Base-by-base conservation (phyloP, 495 filamentous ascomycete species). In the Tuber microsphaerosporum region DNA sequence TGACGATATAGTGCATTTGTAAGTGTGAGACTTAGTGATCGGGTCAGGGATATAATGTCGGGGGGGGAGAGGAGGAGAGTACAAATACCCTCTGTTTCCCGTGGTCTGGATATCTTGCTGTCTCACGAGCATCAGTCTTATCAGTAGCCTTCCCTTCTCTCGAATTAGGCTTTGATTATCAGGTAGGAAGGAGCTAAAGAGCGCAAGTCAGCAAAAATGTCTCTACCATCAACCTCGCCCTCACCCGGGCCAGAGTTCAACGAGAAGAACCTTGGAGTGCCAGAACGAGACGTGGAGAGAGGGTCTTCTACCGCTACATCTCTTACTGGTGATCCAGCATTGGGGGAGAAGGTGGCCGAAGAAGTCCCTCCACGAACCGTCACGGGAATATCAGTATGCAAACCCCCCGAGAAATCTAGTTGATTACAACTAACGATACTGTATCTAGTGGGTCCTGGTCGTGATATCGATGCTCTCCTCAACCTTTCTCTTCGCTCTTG, bases 401-500 rank as follows among this genome's bases (percentile, higher is more conserved):
- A 5, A 22, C 19, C 12, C 46, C 39, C 69, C 20, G 1, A 39
- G 26, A 9, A n/a, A 46, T 42, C 19, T 68, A 71, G 56, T 65
- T 31, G 31, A 19, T 34, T 5, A 7, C 5, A 34, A 65, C 74
- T 78, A 45, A 79, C 43, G 22, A 31, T 75, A 20, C 0, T 14
- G 10, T 12, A 14, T 61, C n/a, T 34, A 81, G 70, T 87, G 86
- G 86, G 26, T 85, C 37, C 81, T 88, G 2, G 81, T 88, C 43
- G 84, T 86, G 69, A 22, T 85, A 26, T 83, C 87, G 2, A 84
- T 90, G 56, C 83, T 86, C 39, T 83, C 85, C 9, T 85, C 84
- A 1, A 84, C 82, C 17, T 89, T 91, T 74, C 82, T 90, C 0
- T 90, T 87, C 73, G 85, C 86, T 20, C 84, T 91, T 16, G 89